Percentiles rank a stretch among this genome's conserved stretches.
These are phyloP conservation scores for Chalciporus pseudorubinellus DNA, from an alignment of 768 basidiomycete genomes.

Conservation along the genomic window DNA sequence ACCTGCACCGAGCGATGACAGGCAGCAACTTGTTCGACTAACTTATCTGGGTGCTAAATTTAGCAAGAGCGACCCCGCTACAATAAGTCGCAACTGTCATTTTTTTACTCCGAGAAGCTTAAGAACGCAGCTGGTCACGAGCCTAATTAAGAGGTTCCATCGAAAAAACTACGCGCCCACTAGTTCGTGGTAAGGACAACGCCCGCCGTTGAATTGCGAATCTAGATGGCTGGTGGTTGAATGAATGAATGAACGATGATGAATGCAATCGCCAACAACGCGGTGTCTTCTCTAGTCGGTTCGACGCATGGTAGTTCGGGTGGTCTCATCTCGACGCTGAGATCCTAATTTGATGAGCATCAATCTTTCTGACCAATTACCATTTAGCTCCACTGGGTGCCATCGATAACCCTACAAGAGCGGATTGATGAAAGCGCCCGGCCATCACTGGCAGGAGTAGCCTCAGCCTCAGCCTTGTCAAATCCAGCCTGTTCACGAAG, in stretches of 20 bases:
- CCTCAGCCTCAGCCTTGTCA: constrained; percentile 17
- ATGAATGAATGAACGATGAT: constrained; percentile 23
- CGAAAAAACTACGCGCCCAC: constrained; percentile 4
- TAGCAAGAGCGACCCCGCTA: constrained; percentile 13
- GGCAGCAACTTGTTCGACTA: constrained; percentile 19
- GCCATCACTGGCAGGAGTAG: constrained; percentile 18
- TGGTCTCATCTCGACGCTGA: constrained; percentile 10
- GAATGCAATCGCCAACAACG: constrained; percentile 18
- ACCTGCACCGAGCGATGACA: constrained; percentile 10
- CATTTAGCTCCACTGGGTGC: constrained; percentile 14
- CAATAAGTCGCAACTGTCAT: constrained; percentile 28
- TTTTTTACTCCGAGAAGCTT: constrained; percentile 28
- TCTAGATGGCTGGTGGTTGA: constrained; percentile 18
- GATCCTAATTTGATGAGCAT: constrained; percentile 16
- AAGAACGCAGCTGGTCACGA: constrained; percentile 13
- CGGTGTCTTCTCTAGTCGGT: constrained; percentile 21
- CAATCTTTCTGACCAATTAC: constrained; percentile 7
- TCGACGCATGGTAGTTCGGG: constrained; percentile 13
- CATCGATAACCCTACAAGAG: constrained; percentile 21
- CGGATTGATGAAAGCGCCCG: constrained; percentile 23
- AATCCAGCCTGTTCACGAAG: constrained; percentile 27
- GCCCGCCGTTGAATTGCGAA: constrained; percentile 6
- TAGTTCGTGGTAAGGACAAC: constrained; percentile 24
- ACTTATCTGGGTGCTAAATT: constrained; percentile 14
- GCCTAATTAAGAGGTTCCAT: constrained; percentile 13